phyloP scores from a whole-genome alignment of 1,284 basidiomycete species.

The Somion occarium region DNA sequence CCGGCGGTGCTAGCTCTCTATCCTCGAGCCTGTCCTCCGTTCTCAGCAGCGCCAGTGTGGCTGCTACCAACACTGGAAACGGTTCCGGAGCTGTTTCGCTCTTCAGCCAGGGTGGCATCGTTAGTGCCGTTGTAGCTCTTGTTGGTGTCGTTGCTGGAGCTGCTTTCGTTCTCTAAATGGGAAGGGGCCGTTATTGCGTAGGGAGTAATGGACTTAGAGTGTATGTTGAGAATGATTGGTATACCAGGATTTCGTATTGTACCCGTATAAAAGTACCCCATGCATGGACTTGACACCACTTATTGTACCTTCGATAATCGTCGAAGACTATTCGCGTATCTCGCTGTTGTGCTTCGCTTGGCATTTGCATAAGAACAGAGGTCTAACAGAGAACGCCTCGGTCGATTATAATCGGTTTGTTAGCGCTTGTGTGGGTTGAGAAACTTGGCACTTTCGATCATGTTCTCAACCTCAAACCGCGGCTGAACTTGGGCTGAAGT shows the following conservation, averaged over 20 bases:
- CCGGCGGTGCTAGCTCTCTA: background rate
- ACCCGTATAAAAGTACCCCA: background rate
- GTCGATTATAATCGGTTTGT: background rate
- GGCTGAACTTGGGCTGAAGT: no score
- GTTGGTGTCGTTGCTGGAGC: slow-evolving; percentile 9
- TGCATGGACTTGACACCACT: background rate
- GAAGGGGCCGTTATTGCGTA: background rate
- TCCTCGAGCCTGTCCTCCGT: background rate
- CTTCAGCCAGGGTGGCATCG: background rate
- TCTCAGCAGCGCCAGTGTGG: background rate
- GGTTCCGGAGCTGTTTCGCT: background rate
- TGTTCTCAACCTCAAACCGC: background rate
- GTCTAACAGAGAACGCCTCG: background rate
- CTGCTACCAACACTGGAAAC: background rate
- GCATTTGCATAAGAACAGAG: no score
- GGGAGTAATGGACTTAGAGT: background rate
- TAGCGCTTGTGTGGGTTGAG: background rate
- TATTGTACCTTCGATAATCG: background rate
- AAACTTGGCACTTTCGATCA: background rate
- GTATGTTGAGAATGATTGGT: background rate
- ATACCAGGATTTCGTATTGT: background rate
- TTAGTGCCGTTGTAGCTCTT: slow-evolving; percentile 1
- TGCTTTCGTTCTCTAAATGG: slow-evolving; percentile 6
- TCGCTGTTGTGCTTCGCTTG: no score
- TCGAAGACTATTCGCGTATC: background rate